Conservation (phyloP, 495 filamentous ascomycete species). For the Rostrohypoxylon terebratum region DNA sequence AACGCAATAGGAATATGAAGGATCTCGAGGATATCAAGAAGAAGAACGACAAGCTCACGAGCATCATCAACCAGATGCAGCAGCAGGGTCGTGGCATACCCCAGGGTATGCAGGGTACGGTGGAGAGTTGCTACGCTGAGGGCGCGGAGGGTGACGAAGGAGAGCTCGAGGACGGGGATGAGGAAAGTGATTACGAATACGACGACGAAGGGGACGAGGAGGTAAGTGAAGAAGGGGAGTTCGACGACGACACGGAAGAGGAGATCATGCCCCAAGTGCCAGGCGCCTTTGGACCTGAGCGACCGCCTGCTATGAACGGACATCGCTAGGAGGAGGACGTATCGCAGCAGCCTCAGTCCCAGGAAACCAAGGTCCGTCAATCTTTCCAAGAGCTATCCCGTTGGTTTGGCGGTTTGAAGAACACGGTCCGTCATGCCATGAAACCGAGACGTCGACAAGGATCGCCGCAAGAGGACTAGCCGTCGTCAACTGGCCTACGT, state of each 20-base stretch:
- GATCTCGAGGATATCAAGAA: constrained; percentile 84
- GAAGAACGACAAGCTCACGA: constrained; percentile 92
- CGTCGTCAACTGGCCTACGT: neutral
- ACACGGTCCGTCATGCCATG: neutral
- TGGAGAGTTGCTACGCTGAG: constrained; percentile 64
- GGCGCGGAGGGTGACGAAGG: constrained; percentile 68
- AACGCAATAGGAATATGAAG: constrained; percentile 82
- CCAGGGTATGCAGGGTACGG: constrained; percentile 66
- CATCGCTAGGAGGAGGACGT: constrained; percentile 50
- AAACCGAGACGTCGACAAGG: neutral
- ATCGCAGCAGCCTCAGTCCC: constrained; percentile 20
- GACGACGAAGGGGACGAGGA: constrained; percentile 64
- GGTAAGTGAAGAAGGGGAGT: constrained; percentile 57
- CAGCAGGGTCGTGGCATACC: constrained; percentile 82
- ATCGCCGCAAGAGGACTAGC: neutral
- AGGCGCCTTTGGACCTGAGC: constrained; percentile 50
- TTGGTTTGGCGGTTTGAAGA: constrained; percentile 24
- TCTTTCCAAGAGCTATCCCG: constrained; percentile 21
- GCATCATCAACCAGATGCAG: constrained; percentile 93
- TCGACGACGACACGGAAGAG: constrained; percentile 54
- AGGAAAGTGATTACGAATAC: constrained; percentile 69
- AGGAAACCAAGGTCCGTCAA: constrained; percentile 20
- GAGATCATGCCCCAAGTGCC: constrained; percentile 49
- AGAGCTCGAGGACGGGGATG: constrained; percentile 81
- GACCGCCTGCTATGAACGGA: constrained; percentile 53